Evolutionary conservation across 108 stramenopile species (phyloP), one percentile per base, ranked within the genome.

Genomic region (Aurantiochytrium sp.): DNA sequence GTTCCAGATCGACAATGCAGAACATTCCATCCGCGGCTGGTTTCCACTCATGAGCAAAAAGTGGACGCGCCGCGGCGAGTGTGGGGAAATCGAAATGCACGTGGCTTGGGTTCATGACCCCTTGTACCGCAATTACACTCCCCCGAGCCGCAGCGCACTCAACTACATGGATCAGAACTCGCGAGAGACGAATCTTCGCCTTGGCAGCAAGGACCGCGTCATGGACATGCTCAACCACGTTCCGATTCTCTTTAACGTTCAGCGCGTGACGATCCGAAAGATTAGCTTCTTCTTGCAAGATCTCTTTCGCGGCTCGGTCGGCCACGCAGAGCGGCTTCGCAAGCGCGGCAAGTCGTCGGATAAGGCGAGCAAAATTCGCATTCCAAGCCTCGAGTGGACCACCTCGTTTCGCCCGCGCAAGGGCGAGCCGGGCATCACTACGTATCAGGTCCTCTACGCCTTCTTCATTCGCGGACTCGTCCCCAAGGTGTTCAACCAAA

Each of bases 161-260:
- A 53, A 53, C n/a, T 53, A 83, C 51, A 47, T 83, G 49, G 76
- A 83, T 4, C 49, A 47, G 51, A 83, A 83, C 76, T 53, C 49
- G 14, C 76, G 76, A 14, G 76, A 83, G 51, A 83, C 76, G 6
- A 47, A 83, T 12, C 76, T 83, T 35, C 76, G 76, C n/a, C 76
- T 83, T 8, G 76, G 76, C 51, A 53, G 51, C 28, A 55, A 35
- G 23, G 76, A 83, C 76, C 76, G 76, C 12, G 76, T 83, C 45
- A 83, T 83, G 49, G 28, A 83, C 49, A 83, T 83, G 76, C 76
- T 83, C 45, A 83, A 83, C 23, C 45, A 83, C n/a, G 76, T 83
- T 12, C 76, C 76, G 51, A 45, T 83, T 43, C 51, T 83, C 49
- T 83, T 83, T 45, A 83, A 83, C 4, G 49, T 83, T 53, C 76